Evolutionary conservation across 1,284 basidiomycete genomes (phyloP), one percentile per base, ranked within the genome.

Genomic region (Phellinidium pouzarii): DNA sequence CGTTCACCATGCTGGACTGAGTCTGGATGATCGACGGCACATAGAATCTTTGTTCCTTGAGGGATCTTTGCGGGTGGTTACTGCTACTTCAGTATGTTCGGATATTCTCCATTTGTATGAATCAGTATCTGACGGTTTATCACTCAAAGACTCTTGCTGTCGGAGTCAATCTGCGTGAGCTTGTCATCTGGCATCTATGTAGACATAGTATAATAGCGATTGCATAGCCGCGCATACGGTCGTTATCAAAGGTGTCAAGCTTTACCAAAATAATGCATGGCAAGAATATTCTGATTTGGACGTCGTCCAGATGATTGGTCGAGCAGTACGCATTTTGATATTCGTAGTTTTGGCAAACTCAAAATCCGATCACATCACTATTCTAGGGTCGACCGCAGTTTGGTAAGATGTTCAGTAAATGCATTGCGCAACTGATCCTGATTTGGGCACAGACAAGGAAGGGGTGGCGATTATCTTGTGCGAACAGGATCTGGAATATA

Each of bases 361-460:
- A 11, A 29, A 3, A 49, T 29, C 8, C 20, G 23, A 34, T 3
- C 25, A 37, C 19, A 23, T 2, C 46, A 52, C 22, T 41, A 44
- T 51, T 20, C n/a, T 70, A 96, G 75, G 95, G 94, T 4, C 78
- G 95, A 19, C 94, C 95, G 12, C 94, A 97, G 67, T 98, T 91
- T 63, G 94, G 91, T 82, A 62, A 52, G 56, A 55, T 55, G 3
- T 64, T 46, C 12, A 22, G 23, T 41, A 27, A 17, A 19, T 20
- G n/a, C 26, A 14, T 26, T 8, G 43, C 26, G 27, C 27, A 37
- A 42, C 37, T 34, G n/a, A 47, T 44, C 34, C 11, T 53, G 67
- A 47, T 55, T 44, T 36, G 60, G 48, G 4, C 60, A 51, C 53
- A 92, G 90, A 84, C 65, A 84, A 79, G 55, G 85, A 87, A 62